These are phyloP conservation scores for Akanthomyces muscarius DNA, from an alignment of 2,329 filamentous ascomycete species.

Conservation along the genomic window DNA sequence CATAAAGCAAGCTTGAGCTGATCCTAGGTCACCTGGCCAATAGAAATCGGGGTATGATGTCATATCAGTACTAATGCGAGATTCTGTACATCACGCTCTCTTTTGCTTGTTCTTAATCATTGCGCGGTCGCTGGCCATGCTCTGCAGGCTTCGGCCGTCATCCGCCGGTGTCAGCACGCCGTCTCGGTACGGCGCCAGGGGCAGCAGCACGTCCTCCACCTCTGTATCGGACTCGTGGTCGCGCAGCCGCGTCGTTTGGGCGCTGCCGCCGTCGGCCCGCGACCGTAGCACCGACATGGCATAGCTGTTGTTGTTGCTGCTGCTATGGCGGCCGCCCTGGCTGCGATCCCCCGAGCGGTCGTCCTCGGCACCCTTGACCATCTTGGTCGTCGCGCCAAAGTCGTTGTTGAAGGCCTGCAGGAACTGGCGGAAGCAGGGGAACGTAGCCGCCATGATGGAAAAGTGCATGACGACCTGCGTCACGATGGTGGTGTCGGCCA, in stretches of 20 bases:
- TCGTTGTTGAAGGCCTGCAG: slow-evolving; percentile 21
- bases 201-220: not conserved
- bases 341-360: slow-evolving; percentile 9
- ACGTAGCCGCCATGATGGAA: slow-evolving; percentile 22
- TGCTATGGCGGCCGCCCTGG: not conserved
- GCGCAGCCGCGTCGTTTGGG: not conserved
- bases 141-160: slow-evolving; percentile 18
- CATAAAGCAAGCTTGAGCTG: not conserved
- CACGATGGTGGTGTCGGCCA: slow-evolving; percentile 14
- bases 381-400: slow-evolving; percentile 21
- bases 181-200: not conserved
- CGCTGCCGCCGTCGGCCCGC: not conserved
- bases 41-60: not conserved
- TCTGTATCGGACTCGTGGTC: slow-evolving; percentile 10
- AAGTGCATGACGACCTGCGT: slow-evolving; percentile 23
- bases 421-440: slow-evolving; percentile 23
- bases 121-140: slow-evolving; percentile 20
- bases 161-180: not conserved
- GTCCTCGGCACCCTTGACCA: slow-evolving; percentile 9
- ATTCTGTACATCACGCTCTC: not conserved
- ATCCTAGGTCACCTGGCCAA: not conserved
- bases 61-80: not conserved
- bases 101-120: slow-evolving; percentile 8
- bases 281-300: slow-evolving; percentile 16
- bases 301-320: slow-evolving; percentile 7